Base-by-base conservation (phyloP, 441 rosid genomes). In the Melastoma candidum region DNA sequence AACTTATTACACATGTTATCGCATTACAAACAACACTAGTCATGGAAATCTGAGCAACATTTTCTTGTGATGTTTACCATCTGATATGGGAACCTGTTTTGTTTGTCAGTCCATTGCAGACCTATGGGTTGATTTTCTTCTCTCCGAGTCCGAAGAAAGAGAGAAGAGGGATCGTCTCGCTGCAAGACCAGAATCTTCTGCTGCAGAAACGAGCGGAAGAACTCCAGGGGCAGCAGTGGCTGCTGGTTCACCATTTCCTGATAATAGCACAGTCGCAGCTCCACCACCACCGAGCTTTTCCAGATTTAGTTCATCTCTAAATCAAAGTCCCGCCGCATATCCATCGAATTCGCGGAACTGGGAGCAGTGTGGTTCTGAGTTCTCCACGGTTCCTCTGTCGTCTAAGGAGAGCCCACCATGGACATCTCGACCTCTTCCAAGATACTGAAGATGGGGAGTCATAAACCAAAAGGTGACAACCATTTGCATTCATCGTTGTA, bases 71-170 rank as follows among this genome's bases (percentile, higher is more conserved):
- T 17, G 22, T 17, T 17, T 17, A 17, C 22, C 22, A 17, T 29
- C 48, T 48, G n/a, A 13, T 53, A 11, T 36, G 11, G 36, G 36
- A 7, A 29, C 22, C 25, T 46, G 26, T 43, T 17, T 17, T 10
- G 22, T 11, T 36, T 64, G 61, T 46, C 85, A 93, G 98, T 93
- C 97, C 44, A 79, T 93, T 60, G 87, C 96, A 72, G 96, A 93
- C 68, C 74, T 89, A 44, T 93, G 98, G 97, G 96, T 89, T 49
- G 97, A 93, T 71, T 89, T 82, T 81, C 90, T 93, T 56, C 92
- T 93, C 68, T 86, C 81, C 74, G 97, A 93, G 70, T 78, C 82
- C 2, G 95, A 88, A 68, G 94, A 84, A 56, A 74, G 89, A 63
- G 97, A 78, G 59, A 87, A 68, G 77, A 73, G 80, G 70, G 92